phyloP scores from a whole-genome alignment of 768 basidiomycete genomes.

The Sporobolomyces roseus region DNA sequence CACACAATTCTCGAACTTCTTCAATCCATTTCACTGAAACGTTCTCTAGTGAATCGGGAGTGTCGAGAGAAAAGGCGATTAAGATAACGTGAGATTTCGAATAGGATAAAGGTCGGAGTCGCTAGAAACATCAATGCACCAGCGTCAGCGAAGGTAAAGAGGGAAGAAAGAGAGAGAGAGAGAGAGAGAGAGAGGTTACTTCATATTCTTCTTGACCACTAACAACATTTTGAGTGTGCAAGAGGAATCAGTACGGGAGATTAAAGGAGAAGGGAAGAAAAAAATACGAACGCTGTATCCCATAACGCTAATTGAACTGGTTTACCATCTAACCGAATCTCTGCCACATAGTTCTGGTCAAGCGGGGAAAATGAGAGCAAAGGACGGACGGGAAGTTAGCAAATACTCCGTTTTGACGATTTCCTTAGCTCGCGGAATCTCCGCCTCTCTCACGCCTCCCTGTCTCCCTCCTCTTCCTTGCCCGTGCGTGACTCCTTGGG shows the following conservation, averaged over 20 bases:
- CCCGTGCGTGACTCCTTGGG: not conserved
- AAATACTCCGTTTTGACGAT: not conserved
- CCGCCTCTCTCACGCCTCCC: not conserved
- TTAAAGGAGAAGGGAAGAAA: not conserved
- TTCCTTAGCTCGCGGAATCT: conserved; percentile 2
- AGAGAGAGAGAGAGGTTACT: conserved; percentile 52
- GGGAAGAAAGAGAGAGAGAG: too few relatives aligned
- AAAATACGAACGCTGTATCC: conserved; percentile 88
- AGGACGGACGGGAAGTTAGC: not conserved
- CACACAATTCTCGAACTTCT: conserved; percentile 95
- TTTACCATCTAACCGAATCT: conserved; percentile 95
- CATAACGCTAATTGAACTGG: conserved; percentile 94
- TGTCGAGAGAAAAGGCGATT: conserved; percentile 93
- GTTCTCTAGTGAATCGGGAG: conserved; percentile 93
- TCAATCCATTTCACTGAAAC: conserved; percentile 98
- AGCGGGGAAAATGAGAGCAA: not conserved
- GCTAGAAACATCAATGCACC: conserved; percentile 52
- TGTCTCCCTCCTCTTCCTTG: not conserved
- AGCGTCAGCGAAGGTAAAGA: not conserved
- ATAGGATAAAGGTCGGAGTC: conserved; percentile 92
- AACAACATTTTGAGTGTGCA: conserved; percentile 4
- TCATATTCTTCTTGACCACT: conserved; percentile 99
- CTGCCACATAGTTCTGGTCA: conserved; percentile 86
- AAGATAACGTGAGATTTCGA: conserved; percentile 98
- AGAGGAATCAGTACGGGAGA: not conserved